Percentiles rank a stretch among this genome's conserved stretches.
These are phyloP conservation scores for Aciculoconidium aculeatum DNA, from an alignment of 805 yeast genomes.

Conservation along the genomic window DNA sequence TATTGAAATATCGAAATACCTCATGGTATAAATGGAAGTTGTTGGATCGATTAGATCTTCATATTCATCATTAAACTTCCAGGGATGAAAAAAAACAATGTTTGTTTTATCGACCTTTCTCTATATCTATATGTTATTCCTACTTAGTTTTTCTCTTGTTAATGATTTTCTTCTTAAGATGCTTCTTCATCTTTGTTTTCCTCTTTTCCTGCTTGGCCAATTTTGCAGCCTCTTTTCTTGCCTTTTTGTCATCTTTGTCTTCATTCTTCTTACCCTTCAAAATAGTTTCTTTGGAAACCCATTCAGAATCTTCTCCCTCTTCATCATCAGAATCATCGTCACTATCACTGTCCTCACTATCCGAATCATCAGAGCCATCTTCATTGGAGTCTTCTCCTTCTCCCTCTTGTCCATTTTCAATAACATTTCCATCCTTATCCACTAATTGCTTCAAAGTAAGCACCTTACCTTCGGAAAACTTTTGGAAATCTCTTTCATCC, in stretches of 20 bases:
- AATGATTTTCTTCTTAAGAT: slow-evolving; percentile 69
- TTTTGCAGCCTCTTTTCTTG: slow-evolving; percentile 69
- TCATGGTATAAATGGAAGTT: too few relatives aligned
- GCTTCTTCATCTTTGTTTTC: slow-evolving; percentile 76
- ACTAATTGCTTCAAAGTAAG: slow-evolving; percentile 67
- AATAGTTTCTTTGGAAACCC: slow-evolving; percentile 37
- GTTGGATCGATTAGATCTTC: too few relatives aligned
- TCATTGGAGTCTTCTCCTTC: slow-evolving; percentile 22
- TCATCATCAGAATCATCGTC: slow-evolving; percentile 32
- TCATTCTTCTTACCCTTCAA: slow-evolving; percentile 71
- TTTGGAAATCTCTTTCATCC: slow-evolving; percentile 84
- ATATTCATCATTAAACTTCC: too few relatives aligned
- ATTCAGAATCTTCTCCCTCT: slow-evolving; percentile 17
- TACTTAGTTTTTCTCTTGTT: slow-evolving; percentile 32
- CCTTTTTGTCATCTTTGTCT: slow-evolving; percentile 72
- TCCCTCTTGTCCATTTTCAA: slow-evolving; percentile 20
- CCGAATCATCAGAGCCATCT: slow-evolving; percentile 26
- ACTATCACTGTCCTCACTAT: slow-evolving; percentile 19
- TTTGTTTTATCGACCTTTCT: too few relatives aligned
- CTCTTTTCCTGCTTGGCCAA: slow-evolving; percentile 75
- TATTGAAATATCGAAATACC: too few relatives aligned
- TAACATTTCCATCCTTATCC: slow-evolving; percentile 5
- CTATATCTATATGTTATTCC: too few relatives aligned
- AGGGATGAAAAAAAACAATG: too few relatives aligned
- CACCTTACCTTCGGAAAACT: slow-evolving; percentile 73